These are phyloP conservation scores for Kodamaea sp. DNA, from an alignment of 1,139 yeast genomes.

Conservation along the genomic window DNA sequence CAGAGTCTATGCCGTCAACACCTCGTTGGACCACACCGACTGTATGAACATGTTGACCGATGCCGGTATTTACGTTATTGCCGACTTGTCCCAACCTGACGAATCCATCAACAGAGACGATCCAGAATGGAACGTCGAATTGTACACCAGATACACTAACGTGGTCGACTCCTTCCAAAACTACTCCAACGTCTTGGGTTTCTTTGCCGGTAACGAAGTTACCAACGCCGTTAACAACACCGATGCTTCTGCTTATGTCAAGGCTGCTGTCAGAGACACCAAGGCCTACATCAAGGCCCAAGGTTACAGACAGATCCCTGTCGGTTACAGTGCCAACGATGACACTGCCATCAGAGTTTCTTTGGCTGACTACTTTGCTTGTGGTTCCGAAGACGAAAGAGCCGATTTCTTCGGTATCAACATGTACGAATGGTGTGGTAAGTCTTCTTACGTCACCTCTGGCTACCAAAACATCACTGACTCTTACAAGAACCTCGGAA, in stretches of 20 bases:
- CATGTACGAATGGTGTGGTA: constrained; percentile 97
- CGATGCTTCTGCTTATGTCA: constrained; percentile 80
- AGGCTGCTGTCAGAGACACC: constrained; percentile 86
- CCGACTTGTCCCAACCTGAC: constrained; percentile 70
- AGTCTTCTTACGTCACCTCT: constrained; percentile 58
- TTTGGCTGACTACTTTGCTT: constrained; percentile 80
- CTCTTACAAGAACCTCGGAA: constrained; percentile 67
- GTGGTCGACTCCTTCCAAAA: constrained; percentile 69
- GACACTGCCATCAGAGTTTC: constrained; percentile 68
- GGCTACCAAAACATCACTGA: constrained; percentile 77
- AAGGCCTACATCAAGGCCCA: constrained; percentile 69
- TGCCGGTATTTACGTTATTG: constrained; percentile 78
- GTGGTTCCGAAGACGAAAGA: constrained; percentile 60
- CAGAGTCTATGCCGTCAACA: constrained; percentile 74
- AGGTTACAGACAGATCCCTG: constrained; percentile 73
- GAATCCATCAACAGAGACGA: constrained; percentile 61
- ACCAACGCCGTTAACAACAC: constrained; percentile 74
- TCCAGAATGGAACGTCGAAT: constrained; percentile 61
- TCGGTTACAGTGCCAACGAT: constrained; percentile 89
- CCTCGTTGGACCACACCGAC: constrained; percentile 59
- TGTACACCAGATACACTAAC: constrained; percentile 67
- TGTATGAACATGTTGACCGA: constrained; percentile 69
- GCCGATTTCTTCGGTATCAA: constrained; percentile 94
- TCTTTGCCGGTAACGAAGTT: constrained; percentile 92
- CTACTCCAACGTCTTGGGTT: constrained; percentile 79